Conservation (phyloP, 495 filamentous ascomycete genomes). For the Aspergillus steynii region DNA sequence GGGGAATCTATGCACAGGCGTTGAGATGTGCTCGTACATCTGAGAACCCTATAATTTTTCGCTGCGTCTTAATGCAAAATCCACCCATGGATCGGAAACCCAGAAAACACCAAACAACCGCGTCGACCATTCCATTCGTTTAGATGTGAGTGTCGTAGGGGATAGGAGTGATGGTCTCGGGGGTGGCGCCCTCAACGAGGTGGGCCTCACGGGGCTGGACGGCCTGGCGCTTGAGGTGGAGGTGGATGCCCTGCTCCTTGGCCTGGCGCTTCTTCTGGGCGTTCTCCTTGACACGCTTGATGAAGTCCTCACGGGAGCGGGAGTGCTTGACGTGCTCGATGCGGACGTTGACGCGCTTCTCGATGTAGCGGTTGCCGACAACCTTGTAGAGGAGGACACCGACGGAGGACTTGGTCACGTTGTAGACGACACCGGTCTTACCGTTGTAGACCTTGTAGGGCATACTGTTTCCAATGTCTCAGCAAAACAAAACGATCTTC, state of each 20-base stretch:
- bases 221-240: conserved; percentile 91
- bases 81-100: conserved; percentile 41
- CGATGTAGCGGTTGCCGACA: conserved; percentile 96
- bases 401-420: conserved; percentile 92
- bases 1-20: conserved; percentile 54
- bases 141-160: conserved; percentile 99
- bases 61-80: conserved; percentile 47
- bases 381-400: conserved; percentile 99
- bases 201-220: conserved; percentile 74
- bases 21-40: conserved; percentile 43
- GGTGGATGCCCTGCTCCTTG: conserved; percentile 80
- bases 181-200: conserved; percentile 76
- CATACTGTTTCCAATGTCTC: conserved; percentile 65
- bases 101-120: conserved; percentile 49
- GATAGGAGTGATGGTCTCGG: conserved; percentile 88
- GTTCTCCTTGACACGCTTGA: conserved; percentile 94
- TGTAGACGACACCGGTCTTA: conserved; percentile 97
- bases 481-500: conserved; percentile 20
- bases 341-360: conserved; percentile 99
- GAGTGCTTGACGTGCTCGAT: conserved; percentile 95
- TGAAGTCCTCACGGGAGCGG: conserved; percentile 91
- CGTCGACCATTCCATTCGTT: conserved; percentile 47
- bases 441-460: conserved; percentile 99
- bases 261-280: conserved; percentile 87
- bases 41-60: conserved; percentile 37